A percentile compares a stretch with the other conserved stretches of the same genome.
Conservation (phyloP, 805 yeast genomes). For the Saccharomyces kudriavzevii region DNA sequence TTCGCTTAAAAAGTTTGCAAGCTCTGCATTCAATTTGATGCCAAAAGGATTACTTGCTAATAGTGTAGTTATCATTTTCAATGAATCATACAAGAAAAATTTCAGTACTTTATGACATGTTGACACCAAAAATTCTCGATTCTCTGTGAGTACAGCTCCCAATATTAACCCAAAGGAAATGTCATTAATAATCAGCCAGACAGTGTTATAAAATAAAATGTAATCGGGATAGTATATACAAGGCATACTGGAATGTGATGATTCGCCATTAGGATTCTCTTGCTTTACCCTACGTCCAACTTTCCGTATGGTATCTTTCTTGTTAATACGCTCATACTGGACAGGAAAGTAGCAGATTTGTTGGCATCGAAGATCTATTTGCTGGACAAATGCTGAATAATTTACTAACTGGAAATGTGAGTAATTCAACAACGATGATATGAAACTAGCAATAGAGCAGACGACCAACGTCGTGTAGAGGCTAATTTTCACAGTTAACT, state of each 20-base stretch:
- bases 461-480: conserved; percentile 5
- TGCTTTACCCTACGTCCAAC: neutral
- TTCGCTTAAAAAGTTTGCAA: conserved; percentile 80
- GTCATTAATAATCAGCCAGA: conserved; percentile 86
- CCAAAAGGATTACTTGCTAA: conserved; percentile 90
- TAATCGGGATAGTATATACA: conserved; percentile 50
- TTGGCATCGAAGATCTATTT: conserved; percentile 66
- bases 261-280: neutral
- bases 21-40: conserved; percentile 77
- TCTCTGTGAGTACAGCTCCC: conserved; percentile 39
- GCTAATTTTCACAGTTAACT: neutral
- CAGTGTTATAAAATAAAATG: conserved; percentile 71
- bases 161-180: conserved; percentile 62
- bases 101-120: conserved; percentile 24
- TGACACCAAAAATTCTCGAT: conserved; percentile 32
- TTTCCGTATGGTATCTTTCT: conserved; percentile 7
- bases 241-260: conserved; percentile 30
- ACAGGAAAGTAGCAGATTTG: conserved; percentile 74
- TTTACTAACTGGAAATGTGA: conserved; percentile 12
- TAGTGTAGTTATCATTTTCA: conserved; percentile 52
- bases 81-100: conserved; percentile 32
- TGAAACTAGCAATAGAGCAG: conserved; percentile 13
- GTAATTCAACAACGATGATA: conserved; percentile 15
- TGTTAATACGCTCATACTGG: conserved; percentile 54
- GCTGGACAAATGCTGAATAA: conserved; percentile 60